Base-by-base conservation (phyloP, 1,139 yeast genomes). In the Candida labiduridarum region DNA sequence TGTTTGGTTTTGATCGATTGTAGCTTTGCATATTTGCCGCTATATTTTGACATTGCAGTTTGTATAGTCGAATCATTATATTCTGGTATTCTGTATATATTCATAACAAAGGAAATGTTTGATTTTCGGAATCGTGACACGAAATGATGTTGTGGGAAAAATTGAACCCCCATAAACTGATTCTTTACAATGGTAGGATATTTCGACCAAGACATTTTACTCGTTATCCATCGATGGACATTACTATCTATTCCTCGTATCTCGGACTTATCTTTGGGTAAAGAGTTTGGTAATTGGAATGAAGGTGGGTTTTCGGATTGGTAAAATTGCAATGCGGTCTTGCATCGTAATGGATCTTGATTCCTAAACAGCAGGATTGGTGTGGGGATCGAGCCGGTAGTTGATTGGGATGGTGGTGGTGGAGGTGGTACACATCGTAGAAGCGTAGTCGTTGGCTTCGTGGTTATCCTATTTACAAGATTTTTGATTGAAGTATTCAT, bases 231-330 rank as follows among this genome's bases (percentile, higher is more conserved):
- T 6, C 18, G 15, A 51, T 65, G 67, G 1, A 62, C 70, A 0
- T 56, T 54, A 3, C 57, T 53, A 51, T 72, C 78, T 2, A 76
- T 62, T 2, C 81, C 81, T 43, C 61, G 63, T 30, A 76, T 76
- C 48, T 76, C 79, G 1, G 70, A 64, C 3, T 69, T 61, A 1
- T 44, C 34, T 18, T 43, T 49, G 0, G 79, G 79, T 14, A 72
- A 60, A 5, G 19, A 15, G 16, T 53, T 41, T 5, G 50, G 52
- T 3, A n/a, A 12, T 41, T 46, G 51, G 12, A 41, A 42, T 12
- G 39, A 16, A 11, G 38, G 45, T 29, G 30, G 41, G 12, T 25
- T 43, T 16, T 14, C 27, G 34, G 8, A 3, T 8, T 25, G 10
- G 16, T 43, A 25, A 25, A 34, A 43, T 3, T 43, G 12, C 9